Percentiles rank a stretch among this genome's conserved stretches.
Evolutionary conservation across 495 filamentous ascomycete species (phyloP).

Genomic region (Hypoxylon subgilvum): DNA sequence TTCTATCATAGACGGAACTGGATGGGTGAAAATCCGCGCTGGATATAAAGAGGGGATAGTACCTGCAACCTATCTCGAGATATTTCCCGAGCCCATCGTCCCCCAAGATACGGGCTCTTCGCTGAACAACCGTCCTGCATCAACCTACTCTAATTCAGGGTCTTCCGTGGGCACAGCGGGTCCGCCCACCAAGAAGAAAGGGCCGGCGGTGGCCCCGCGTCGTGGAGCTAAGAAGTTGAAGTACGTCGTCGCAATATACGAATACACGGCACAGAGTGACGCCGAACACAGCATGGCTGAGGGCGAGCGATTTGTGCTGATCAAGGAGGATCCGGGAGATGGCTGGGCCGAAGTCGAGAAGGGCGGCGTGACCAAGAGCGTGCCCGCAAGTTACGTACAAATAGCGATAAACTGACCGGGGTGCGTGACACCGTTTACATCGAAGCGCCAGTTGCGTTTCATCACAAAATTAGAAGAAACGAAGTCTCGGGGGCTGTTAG

Average conservation of each 20-base stretch:
- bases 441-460: background rate
- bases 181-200: slow-evolving; percentile 75
- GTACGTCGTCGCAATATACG: slow-evolving; percentile 92
- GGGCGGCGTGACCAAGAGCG: slow-evolving; percentile 85
- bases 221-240: slow-evolving; percentile 93
- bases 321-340: slow-evolving; percentile 83
- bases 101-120: slow-evolving; percentile 60
- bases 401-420: slow-evolving; percentile 37
- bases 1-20: slow-evolving; percentile 75
- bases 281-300: slow-evolving; percentile 87
- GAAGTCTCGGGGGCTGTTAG: too few relatives aligned
- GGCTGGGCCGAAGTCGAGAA: slow-evolving; percentile 97
- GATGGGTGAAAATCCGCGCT: slow-evolving; percentile 83
- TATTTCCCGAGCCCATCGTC: slow-evolving; percentile 56
- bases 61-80: slow-evolving; percentile 73
- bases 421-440: background rate
- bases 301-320: slow-evolving; percentile 88
- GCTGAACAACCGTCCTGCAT: slow-evolving; percentile 57
- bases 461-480: too few relatives aligned
- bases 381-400: slow-evolving; percentile 92
- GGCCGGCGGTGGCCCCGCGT: slow-evolving; percentile 89
- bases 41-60: slow-evolving; percentile 79
- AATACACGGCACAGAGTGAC: slow-evolving; percentile 84
- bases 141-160: slow-evolving; percentile 81
- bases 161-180: slow-evolving; percentile 66